Evolutionary conservation across 2,329 filamentous ascomycete species (phyloP).

Genomic region (Emericellopsis cladophorae): DNA sequence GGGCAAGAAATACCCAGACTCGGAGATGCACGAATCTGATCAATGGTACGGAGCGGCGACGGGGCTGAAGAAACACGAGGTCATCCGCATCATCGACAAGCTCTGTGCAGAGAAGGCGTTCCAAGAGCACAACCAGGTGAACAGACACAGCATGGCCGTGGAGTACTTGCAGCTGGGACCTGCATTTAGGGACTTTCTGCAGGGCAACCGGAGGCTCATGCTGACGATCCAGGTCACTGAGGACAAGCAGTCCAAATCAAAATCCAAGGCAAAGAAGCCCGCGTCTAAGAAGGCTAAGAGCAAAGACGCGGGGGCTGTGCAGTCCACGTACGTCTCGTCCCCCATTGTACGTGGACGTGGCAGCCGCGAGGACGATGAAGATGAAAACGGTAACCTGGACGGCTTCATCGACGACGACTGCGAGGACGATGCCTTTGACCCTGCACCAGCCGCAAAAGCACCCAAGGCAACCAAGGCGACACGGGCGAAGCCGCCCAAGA

Average conservation of each 20-base stretch:
- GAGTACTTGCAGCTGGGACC: conserved; percentile 52
- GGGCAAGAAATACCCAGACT: conserved; percentile 51
- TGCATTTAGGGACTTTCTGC: conserved; percentile 27
- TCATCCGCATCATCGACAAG: conserved; percentile 72
- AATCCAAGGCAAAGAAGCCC: conserved; percentile 20
- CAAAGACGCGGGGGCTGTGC: conserved; percentile 25
- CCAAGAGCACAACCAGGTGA: conserved; percentile 47
- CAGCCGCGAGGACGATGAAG: conserved; percentile 32
- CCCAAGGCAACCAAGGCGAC: neutral
- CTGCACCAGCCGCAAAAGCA: conserved; percentile 18
- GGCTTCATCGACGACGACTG: no score
- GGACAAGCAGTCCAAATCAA: conserved; percentile 14
- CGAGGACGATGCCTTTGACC: conserved; percentile 30
- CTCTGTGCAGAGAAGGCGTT: conserved; percentile 65
- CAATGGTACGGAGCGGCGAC: conserved; percentile 57
- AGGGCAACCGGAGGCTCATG: conserved; percentile 30
- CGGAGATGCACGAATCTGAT: conserved; percentile 38
- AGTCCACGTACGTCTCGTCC: conserved; percentile 37
- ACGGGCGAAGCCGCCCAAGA: conserved; percentile 3
- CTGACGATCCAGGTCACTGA: conserved; percentile 23
- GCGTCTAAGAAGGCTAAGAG: conserved; percentile 19
- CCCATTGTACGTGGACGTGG: conserved; percentile 26
- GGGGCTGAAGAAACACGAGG: conserved; percentile 58
- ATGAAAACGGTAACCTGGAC: conserved; percentile 3
- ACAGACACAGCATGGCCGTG: conserved; percentile 50